Evolutionary conservation across 441 rosid species (phyloP).

Genomic region (Gossypium aridum): DNA sequence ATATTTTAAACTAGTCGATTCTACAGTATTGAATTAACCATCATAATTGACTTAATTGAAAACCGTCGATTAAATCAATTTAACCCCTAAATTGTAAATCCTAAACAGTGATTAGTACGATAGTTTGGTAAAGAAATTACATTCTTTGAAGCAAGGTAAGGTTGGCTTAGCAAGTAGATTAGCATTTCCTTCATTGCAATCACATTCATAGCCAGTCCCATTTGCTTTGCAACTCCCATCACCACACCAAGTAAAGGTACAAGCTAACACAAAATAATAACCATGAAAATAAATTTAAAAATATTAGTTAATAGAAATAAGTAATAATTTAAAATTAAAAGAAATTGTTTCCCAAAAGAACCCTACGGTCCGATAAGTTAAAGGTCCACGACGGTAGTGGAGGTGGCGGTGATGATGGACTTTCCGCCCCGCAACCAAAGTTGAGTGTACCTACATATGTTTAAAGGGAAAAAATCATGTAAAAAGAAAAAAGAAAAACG

Average conservation of each 20-base stretch:
- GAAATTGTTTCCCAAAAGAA: not conserved
- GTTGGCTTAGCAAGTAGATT: not conserved
- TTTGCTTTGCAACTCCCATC: conserved; percentile 6
- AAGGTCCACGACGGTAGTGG: not conserved
- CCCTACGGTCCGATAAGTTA: conserved; percentile 9
- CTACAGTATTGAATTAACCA: no score
- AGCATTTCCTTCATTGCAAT: not conserved
- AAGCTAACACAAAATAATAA: conserved; percentile 1
- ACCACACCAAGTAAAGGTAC: conserved; percentile 3
- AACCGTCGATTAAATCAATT: no score
- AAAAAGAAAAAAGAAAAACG: not conserved
- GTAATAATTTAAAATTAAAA: not conserved
- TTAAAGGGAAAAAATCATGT: not conserved
- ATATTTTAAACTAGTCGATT: no score
- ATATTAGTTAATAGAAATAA: not conserved
- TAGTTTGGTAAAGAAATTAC: not conserved
- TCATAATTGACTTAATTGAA: no score
- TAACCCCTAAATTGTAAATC: no score
- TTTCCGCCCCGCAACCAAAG: not conserved
- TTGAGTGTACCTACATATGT: not conserved
- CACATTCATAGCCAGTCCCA: not conserved
- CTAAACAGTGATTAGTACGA: no score
- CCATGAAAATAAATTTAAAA: not conserved
- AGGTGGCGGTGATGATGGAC: not conserved
- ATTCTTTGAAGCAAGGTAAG: conserved; percentile 11